Conservation (phyloP, 306 rosid species). For the Corylus americana region DNA sequence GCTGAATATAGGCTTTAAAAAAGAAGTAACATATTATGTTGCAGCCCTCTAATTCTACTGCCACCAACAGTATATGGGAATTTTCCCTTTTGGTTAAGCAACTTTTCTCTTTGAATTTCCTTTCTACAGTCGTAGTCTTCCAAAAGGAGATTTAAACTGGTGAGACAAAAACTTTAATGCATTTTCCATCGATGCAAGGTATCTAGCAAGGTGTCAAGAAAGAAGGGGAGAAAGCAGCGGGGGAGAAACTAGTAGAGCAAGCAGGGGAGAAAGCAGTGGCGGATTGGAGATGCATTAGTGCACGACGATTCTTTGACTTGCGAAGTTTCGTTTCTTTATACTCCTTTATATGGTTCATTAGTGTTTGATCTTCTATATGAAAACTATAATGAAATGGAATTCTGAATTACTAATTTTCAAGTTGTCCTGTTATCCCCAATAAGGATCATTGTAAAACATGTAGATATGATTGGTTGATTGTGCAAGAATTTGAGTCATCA, state of each 20-base stretch:
- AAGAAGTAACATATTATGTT: constrained; percentile 34
- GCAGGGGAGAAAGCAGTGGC: constrained; percentile 23
- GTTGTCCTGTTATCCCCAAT: background rate
- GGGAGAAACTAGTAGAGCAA: background rate
- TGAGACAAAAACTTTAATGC: constrained; percentile 41
- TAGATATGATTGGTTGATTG: background rate
- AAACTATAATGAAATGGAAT: background rate
- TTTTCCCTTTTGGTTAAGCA: constrained; percentile 73
- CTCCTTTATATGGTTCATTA: background rate
- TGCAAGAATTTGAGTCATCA: background rate
- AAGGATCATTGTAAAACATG: background rate
- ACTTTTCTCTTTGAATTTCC: constrained; percentile 79
- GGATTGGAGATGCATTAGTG: constrained; percentile 55
- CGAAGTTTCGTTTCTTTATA: constrained; percentile 4
- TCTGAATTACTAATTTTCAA: background rate
- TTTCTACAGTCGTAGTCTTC: constrained; percentile 70
- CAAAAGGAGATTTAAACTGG: constrained; percentile 51
- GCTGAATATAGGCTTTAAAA: constrained; percentile 69
- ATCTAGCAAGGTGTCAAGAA: background rate
- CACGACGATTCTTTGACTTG: constrained; percentile 10
- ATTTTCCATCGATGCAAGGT: too few relatives aligned
- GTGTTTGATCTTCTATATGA: background rate
- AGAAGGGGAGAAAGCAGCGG: constrained; percentile 25
- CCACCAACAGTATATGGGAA: constrained; percentile 66
- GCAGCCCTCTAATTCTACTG: constrained; percentile 84